A percentile compares a stretch with the other conserved stretches of the same genome.
Evolutionary conservation across 202 grass and related monocot genomes (phyloP).

Genomic region (Schoenoplectus triqueter): DNA sequence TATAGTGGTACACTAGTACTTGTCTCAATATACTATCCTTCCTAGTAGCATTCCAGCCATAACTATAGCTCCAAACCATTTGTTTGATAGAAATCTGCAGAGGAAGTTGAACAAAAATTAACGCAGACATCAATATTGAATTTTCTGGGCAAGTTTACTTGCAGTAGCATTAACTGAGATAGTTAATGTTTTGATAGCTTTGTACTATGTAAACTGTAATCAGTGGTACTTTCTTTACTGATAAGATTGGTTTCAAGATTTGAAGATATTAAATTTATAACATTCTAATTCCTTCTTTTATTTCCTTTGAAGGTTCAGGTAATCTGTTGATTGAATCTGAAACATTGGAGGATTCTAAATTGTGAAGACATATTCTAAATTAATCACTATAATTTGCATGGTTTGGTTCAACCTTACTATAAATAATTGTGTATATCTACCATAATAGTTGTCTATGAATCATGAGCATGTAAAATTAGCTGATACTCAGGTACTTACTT

Average conservation of each 20-base stretch:
- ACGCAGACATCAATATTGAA: background rate
- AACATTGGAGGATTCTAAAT: background rate
- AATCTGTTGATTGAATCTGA: background rate
- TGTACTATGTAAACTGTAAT: background rate
- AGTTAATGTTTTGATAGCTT: background rate
- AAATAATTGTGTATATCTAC: background rate
- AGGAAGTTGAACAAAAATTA: conserved; percentile 4
- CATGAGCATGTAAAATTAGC: background rate
- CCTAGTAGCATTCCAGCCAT: conserved; percentile 51
- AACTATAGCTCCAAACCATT: conserved; percentile 51
- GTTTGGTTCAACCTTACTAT: background rate
- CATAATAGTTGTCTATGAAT: background rate
- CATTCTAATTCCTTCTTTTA: background rate
- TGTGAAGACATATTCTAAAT: background rate
- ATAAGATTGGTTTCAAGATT: background rate
- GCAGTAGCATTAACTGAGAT: background rate
- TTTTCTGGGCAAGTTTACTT: background rate
- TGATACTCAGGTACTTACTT: conserved; percentile 43
- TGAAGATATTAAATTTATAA: background rate
- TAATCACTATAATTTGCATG: background rate
- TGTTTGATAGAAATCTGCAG: conserved; percentile 48
- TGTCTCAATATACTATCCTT: conserved; percentile 39
- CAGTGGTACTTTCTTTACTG: conserved; percentile 11
- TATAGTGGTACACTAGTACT: background rate
- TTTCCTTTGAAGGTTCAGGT: background rate